Percentiles rank a stretch among this genome's conserved stretches.
These are phyloP conservation scores for Suillus placidus DNA, from an alignment of 768 basidiomycete species.

Conservation along the genomic window DNA sequence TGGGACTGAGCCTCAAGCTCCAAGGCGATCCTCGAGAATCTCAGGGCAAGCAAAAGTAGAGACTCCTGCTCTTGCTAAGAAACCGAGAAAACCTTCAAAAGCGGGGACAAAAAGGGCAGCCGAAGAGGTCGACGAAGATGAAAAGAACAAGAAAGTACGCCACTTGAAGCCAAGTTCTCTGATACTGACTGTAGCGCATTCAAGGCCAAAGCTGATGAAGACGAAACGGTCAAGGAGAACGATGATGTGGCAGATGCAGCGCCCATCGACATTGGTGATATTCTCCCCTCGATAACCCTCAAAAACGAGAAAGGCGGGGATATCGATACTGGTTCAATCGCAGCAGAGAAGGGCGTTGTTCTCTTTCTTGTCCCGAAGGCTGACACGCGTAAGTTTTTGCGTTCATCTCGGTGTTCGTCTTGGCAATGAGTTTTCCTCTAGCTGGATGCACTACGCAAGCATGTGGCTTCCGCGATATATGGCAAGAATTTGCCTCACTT, in stretches of 20 bases:
- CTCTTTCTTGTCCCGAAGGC: conserved; percentile 86
- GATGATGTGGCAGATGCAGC: conserved; percentile 18
- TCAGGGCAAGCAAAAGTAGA: conserved; percentile 45
- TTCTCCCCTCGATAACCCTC: conserved; percentile 70
- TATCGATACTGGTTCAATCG: conserved; percentile 63
- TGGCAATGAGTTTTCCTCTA: conserved; percentile 28
- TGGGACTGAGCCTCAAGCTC: conserved; percentile 31
- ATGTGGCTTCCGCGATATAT: conserved; percentile 86
- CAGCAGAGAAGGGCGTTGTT: conserved; percentile 73
- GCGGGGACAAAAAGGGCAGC: conserved; percentile 39
- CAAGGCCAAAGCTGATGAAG: conserved; percentile 24
- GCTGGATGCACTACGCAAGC: conserved; percentile 94
- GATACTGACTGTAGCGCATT: conserved; percentile 12
- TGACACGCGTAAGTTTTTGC: conserved; percentile 68
- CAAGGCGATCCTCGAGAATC: conserved; percentile 56
- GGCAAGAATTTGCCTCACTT: conserved; percentile 69
- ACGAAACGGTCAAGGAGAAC: conserved; percentile 24
- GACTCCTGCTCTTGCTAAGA: conserved; percentile 25
- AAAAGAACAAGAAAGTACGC: conserved; percentile 39
- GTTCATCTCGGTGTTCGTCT: conserved; percentile 9
- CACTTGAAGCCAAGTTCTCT: background rate
- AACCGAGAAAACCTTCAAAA: conserved; percentile 27
- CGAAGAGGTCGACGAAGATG: conserved; percentile 27
- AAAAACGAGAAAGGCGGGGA: conserved; percentile 88
- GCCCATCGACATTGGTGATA: conserved; percentile 70